Evolutionary conservation across 208 protist genomes (phyloP).

Genomic region (Wallacemonas sp.): DNA sequence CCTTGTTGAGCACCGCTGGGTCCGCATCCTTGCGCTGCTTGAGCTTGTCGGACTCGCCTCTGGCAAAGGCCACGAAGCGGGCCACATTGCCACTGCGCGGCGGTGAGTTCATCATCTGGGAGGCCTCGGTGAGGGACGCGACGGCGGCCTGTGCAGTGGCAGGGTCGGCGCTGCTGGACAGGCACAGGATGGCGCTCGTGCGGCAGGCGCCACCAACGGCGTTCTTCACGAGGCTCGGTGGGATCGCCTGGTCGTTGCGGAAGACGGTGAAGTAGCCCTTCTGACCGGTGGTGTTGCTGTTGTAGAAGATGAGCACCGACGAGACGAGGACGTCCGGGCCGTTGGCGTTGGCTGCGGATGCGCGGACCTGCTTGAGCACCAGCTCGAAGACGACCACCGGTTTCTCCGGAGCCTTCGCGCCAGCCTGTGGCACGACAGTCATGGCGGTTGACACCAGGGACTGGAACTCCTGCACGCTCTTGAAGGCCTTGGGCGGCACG

Average conservation of each 20-base stretch:
- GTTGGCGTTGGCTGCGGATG: slow-evolving; percentile 23
- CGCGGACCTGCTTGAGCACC: slow-evolving; percentile 61
- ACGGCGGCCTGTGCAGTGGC: slow-evolving; percentile 20
- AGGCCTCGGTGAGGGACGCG: slow-evolving; percentile 28
- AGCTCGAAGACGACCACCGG: slow-evolving; percentile 42
- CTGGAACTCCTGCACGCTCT: slow-evolving; percentile 23
- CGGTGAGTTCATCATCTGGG: slow-evolving; percentile 33
- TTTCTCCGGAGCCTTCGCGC: slow-evolving; percentile 21
- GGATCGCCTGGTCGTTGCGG: slow-evolving; percentile 33
- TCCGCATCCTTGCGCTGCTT: slow-evolving; percentile 37
- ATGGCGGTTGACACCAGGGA: slow-evolving; percentile 20
- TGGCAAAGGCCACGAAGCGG: slow-evolving; percentile 51
- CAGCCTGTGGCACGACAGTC: slow-evolving; percentile 20
- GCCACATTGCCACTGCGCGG: slow-evolving; percentile 64
- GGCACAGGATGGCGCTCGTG: slow-evolving; percentile 37
- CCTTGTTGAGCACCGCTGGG: slow-evolving; percentile 34
- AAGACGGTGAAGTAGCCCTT: slow-evolving; percentile 36
- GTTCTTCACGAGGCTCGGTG: slow-evolving; percentile 37
- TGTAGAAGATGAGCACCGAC: slow-evolving; percentile 43
- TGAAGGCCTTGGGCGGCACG: slow-evolving; percentile 22
- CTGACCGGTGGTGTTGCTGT: slow-evolving; percentile 23
- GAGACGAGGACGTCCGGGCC: slow-evolving; percentile 49
- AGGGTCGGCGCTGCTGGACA: slow-evolving; percentile 25
- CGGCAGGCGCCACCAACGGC: slow-evolving; percentile 52
- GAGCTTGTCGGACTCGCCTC: slow-evolving; percentile 43